Conservation (phyloP, 257 asterid species). For the Jacaranda mimosifolia region DNA sequence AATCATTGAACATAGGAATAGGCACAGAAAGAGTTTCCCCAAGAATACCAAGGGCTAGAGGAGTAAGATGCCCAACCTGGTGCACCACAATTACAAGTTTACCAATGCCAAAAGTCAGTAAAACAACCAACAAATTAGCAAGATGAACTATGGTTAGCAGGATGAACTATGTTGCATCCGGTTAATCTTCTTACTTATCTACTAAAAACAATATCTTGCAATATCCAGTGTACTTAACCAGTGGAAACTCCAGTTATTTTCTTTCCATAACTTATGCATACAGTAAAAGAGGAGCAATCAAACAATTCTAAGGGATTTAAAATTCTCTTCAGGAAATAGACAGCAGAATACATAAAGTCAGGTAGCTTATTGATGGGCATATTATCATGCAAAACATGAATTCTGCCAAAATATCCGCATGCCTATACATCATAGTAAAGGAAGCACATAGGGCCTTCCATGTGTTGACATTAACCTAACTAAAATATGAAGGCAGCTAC, state of each 20-base stretch:
- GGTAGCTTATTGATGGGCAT: slow-evolving; percentile 13
- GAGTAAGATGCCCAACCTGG: slow-evolving; percentile 1
- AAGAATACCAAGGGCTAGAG: slow-evolving; percentile 9
- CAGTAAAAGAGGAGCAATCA: slow-evolving; percentile 11
- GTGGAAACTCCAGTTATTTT: not conserved
- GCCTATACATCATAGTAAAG: slow-evolving; percentile 9
- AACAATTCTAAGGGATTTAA: not conserved
- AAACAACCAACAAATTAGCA: slow-evolving; percentile 24
- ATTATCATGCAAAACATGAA: not conserved
- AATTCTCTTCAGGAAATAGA: slow-evolving; percentile 8
- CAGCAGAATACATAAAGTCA: slow-evolving; percentile 1
- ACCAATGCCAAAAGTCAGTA: slow-evolving; percentile 8
- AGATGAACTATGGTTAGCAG: slow-evolving; percentile 15
- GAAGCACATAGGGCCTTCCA: slow-evolving; percentile 7
- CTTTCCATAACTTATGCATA: not conserved
- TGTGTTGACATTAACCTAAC: slow-evolving; percentile 7
- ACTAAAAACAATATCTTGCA: slow-evolving; percentile 20
- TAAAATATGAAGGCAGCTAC: slow-evolving; percentile 13
- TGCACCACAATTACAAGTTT: slow-evolving; percentile 5
- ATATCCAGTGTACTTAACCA: not conserved
- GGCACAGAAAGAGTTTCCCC: not conserved
- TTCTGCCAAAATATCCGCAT: not conserved
- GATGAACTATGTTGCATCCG: not conserved
- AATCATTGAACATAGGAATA: slow-evolving; percentile 2
- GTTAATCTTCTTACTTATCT: not conserved